Evolutionary conservation across 331 rosid genomes (phyloP).

Genomic region (Pyrus hybrid): DNA sequence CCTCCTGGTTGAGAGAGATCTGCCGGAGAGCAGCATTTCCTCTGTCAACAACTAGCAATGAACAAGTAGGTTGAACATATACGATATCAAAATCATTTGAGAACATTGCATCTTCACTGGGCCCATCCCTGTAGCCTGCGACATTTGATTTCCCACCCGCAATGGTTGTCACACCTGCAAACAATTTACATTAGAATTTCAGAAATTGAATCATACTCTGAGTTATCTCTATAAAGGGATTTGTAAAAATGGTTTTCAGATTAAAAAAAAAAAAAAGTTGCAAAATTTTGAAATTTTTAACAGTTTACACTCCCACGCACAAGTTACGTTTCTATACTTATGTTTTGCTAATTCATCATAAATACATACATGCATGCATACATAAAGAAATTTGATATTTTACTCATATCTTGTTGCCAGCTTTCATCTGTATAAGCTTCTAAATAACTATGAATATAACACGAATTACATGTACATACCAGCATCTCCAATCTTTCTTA

Average conservation of each 20-base stretch:
- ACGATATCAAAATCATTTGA: conserved; percentile 92
- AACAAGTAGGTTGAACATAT: conserved; percentile 76
- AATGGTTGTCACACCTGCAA: conserved; percentile 86
- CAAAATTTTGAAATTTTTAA: background rate
- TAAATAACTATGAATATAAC: conserved; percentile 9
- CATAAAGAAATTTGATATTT: background rate
- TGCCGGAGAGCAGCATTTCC: conserved; percentile 97
- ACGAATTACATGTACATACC: conserved; percentile 32
- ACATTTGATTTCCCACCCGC: conserved; percentile 93
- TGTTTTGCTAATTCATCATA: background rate
- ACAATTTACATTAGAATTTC: conserved; percentile 9
- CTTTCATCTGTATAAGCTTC: conserved; percentile 6
- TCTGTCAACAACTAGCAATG: conserved; percentile 89
- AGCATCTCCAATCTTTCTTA: conserved; percentile 90
- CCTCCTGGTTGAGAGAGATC: conserved; percentile 79
- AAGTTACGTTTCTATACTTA: background rate
- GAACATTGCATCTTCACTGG: conserved; percentile 95
- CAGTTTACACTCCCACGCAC: background rate
- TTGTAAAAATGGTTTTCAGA: background rate
- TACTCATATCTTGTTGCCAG: conserved; percentile 1
- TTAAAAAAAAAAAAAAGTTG: background rate
- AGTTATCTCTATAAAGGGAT: conserved; percentile 1
- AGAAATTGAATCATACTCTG: background rate
- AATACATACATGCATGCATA: background rate
- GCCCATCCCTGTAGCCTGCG: conserved; percentile 96